These are phyloP conservation scores for Daldinia caldariorum DNA, from an alignment of 495 filamentous ascomycete species.

Conservation along the genomic window DNA sequence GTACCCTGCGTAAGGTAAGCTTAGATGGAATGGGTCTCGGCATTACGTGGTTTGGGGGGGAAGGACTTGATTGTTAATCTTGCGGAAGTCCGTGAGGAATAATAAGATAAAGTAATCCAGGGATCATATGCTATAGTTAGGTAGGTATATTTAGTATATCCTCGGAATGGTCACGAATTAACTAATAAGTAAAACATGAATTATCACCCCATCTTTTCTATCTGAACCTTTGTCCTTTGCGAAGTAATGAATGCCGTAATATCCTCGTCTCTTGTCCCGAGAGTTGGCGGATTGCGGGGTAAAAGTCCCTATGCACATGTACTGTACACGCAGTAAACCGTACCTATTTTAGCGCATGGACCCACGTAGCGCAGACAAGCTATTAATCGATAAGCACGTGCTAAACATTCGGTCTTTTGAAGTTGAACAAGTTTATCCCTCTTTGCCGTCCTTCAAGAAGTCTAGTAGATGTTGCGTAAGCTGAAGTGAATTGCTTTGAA, in stretches of 20 bases:
- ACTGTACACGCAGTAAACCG: not conserved
- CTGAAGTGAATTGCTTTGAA: not conserved
- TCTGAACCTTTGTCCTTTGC: slow-evolving; percentile 4
- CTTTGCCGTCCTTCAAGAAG: not conserved
- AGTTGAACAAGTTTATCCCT: not conserved
- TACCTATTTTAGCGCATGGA: not conserved
- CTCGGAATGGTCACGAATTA: not conserved
- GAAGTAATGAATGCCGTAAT: slow-evolving; percentile 25
- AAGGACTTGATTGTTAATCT: slow-evolving; percentile 8
- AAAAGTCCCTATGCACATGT: slow-evolving; percentile 39
- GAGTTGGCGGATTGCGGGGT: slow-evolving; percentile 41
- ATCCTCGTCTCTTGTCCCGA: slow-evolving; percentile 41
- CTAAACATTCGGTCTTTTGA: not conserved
- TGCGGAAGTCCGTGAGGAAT: slow-evolving; percentile 33
- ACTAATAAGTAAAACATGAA: not conserved
- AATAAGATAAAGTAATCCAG: not conserved
- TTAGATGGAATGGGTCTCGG: slow-evolving; percentile 37
- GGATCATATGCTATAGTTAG: not conserved
- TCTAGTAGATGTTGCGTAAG: not conserved
- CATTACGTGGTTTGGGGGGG: slow-evolving; percentile 23
- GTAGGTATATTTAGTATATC: not conserved
- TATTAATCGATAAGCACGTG: slow-evolving; percentile 43
- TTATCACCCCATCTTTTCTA: not conserved
- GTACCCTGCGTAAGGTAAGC: slow-evolving; percentile 12
- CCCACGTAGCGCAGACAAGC: slow-evolving; percentile 8